phyloP scores from a whole-genome alignment of 495 filamentous ascomycete species.

The Xylaria acuta region DNA sequence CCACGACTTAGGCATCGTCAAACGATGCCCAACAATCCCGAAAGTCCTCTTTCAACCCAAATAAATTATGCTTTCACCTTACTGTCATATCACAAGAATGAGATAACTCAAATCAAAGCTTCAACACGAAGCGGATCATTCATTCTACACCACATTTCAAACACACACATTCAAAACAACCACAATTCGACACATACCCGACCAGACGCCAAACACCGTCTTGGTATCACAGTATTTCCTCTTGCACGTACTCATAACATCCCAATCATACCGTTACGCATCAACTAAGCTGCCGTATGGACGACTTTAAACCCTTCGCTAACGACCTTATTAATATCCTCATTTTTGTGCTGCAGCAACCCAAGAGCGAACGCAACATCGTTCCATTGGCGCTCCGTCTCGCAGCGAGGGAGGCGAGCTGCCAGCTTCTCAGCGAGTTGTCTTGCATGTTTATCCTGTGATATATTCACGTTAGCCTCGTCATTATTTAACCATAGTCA shows the following conservation, averaged over 20 bases:
- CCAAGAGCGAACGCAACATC: constrained; percentile 93
- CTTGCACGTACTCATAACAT: constrained; percentile 2
- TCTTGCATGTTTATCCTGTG: constrained; percentile 95
- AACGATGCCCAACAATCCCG: not conserved
- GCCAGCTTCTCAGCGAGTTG: constrained; percentile 94
- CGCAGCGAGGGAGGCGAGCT: constrained; percentile 82
- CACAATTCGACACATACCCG: not conserved
- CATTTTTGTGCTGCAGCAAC: constrained; percentile 93
- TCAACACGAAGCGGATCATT: not conserved
- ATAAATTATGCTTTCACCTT: not conserved
- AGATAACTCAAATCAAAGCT: not conserved
- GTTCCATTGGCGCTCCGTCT: constrained; percentile 94
- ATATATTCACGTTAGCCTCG: constrained; percentile 28
- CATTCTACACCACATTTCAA: not conserved
- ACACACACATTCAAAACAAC: not conserved
- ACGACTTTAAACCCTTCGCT: constrained; percentile 86
- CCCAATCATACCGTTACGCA: not conserved
- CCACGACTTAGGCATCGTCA: not conserved
- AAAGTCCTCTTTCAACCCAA: not conserved
- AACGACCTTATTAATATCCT: constrained; percentile 89
- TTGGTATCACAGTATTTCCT: constrained; percentile 14
- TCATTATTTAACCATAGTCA: not conserved
- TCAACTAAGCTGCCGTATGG: constrained; percentile 58
- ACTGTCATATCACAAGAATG: not conserved
- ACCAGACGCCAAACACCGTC: constrained; percentile 17